Percentiles rank a stretch among this genome's conserved stretches.
Conservation (phyloP, 2,329 filamentous ascomycete genomes). For the Sporothrix sp. region DNA sequence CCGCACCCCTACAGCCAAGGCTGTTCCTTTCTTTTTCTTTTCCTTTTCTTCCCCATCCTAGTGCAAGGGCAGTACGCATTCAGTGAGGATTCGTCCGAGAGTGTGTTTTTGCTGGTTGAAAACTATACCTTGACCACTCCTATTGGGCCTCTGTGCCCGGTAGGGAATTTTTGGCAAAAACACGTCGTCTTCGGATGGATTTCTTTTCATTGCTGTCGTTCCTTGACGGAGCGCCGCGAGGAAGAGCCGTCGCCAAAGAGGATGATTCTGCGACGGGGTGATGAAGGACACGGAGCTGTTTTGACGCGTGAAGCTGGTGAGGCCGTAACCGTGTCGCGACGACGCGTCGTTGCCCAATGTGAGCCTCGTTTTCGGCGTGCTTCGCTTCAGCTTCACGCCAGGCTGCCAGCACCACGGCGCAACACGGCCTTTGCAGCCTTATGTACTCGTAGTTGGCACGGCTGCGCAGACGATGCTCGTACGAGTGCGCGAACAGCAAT, state of each 20-base stretch:
- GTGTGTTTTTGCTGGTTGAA: slow-evolving; percentile 85
- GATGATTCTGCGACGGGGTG: background rate
- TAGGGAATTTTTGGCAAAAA: slow-evolving; percentile 67
- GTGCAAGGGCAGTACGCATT: slow-evolving; percentile 71
- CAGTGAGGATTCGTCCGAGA: slow-evolving; percentile 78
- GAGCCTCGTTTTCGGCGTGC: too few species aligned
- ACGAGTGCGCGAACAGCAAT: too few species aligned
- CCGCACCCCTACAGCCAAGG: background rate
- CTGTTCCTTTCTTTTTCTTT: slow-evolving; percentile 16
- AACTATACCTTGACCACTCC: slow-evolving; percentile 74
- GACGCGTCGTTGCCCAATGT: too few species aligned
- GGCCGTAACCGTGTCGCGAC: too few species aligned
- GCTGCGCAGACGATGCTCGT: too few species aligned
- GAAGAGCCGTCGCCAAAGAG: too few species aligned
- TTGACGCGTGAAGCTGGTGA: too few species aligned
- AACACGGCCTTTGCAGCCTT: too few species aligned
- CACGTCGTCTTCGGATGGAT: slow-evolving; percentile 16
- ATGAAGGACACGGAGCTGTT: too few species aligned
- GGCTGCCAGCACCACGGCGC: too few species aligned
- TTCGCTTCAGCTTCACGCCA: too few species aligned
- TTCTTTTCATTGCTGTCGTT: slow-evolving; percentile 39
- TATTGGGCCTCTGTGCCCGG: slow-evolving; percentile 55
- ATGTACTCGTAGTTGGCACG: too few species aligned
- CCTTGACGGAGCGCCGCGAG: slow-evolving; percentile 36
- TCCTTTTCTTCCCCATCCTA: slow-evolving; percentile 44